Evolutionary conservation across 345 rosid species (phyloP).

Genomic region (Cardamine occulta): DNA sequence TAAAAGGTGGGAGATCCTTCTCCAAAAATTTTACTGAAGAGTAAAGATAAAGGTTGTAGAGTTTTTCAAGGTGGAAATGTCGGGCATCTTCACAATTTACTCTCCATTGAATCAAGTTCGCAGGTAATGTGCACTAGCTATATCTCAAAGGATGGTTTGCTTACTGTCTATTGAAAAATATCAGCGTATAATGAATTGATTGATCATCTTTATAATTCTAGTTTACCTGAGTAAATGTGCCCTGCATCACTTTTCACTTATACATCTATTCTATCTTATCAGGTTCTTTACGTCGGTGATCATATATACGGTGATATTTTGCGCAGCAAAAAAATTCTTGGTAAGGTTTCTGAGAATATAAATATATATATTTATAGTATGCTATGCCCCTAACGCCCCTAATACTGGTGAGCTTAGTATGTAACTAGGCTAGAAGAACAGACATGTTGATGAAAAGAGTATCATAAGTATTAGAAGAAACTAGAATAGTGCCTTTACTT

Average conservation of each 20-base stretch:
- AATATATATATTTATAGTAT: conserved; percentile 2
- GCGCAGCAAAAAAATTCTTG: conserved; percentile 96
- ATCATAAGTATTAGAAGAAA: conserved; percentile 14
- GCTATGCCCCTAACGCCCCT: not conserved
- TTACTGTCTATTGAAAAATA: not conserved
- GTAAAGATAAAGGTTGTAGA: conserved; percentile 51
- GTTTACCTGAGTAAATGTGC: not conserved
- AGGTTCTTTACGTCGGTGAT: conserved; percentile 98
- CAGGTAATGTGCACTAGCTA: conserved; percentile 58
- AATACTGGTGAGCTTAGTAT: not conserved
- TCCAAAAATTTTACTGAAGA: conserved; percentile 51
- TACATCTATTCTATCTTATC: conserved; percentile 24
- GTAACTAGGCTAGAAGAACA: conserved; percentile 2
- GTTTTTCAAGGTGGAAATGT: conserved; percentile 98
- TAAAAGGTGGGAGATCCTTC: conserved; percentile 66
- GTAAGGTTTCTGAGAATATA: conserved; percentile 47
- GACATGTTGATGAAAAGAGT: conserved; percentile 3
- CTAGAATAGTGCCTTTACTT: conserved; percentile 4
- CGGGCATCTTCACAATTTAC: conserved; percentile 92
- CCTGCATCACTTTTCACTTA: conserved; percentile 18
- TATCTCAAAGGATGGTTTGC: not conserved
- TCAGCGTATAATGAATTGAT: not conserved
- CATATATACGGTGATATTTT: conserved; percentile 97
- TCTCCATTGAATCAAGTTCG: conserved; percentile 90
- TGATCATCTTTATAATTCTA: not conserved